A percentile compares a stretch with the other conserved stretches of the same genome.
These are phyloP conservation scores for Saccharomyces mikatae DNA, from an alignment of 805 yeast species.

Conservation along the genomic window DNA sequence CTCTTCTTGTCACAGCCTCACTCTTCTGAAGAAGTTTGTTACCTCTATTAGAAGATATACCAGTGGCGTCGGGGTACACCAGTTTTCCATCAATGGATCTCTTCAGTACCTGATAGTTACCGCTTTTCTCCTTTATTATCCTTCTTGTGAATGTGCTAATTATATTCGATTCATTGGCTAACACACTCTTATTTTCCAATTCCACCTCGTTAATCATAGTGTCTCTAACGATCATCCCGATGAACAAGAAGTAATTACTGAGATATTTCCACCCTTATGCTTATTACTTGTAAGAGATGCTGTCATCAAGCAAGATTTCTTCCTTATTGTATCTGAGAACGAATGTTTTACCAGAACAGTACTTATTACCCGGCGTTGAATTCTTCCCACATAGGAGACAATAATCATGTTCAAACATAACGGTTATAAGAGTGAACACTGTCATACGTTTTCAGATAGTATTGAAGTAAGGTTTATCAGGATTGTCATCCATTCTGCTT, in stretches of 20 bases:
- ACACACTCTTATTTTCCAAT: not conserved
- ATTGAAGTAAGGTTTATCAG: not conserved
- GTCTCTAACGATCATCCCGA: not conserved
- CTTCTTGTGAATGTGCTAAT: constrained; percentile 22
- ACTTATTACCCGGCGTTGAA: not conserved
- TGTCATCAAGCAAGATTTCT: not conserved
- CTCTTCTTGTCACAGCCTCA: constrained; percentile 38
- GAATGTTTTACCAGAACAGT: not conserved
- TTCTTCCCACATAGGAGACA: not conserved
- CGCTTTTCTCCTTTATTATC: constrained; percentile 26
- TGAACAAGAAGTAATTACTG: not conserved
- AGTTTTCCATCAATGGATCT: constrained; percentile 20
- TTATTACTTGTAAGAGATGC: not conserved
- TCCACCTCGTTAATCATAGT: not conserved
- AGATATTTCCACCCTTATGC: not conserved
- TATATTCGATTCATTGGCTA: constrained; percentile 8
- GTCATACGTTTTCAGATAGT: not conserved
- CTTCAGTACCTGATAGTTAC: constrained; percentile 28
- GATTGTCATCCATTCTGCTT: not conserved
- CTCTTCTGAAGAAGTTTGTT: constrained; percentile 48
- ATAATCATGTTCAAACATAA: not conserved
- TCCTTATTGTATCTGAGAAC: not conserved
- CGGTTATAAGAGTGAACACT: not conserved
- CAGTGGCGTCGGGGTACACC: constrained; percentile 23
- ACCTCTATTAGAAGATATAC: constrained; percentile 45